Evolutionary conservation across 768 basidiomycete species (phyloP), one percentile per base, ranked within the genome.

Genomic region (Pulveroboletus sp.): DNA sequence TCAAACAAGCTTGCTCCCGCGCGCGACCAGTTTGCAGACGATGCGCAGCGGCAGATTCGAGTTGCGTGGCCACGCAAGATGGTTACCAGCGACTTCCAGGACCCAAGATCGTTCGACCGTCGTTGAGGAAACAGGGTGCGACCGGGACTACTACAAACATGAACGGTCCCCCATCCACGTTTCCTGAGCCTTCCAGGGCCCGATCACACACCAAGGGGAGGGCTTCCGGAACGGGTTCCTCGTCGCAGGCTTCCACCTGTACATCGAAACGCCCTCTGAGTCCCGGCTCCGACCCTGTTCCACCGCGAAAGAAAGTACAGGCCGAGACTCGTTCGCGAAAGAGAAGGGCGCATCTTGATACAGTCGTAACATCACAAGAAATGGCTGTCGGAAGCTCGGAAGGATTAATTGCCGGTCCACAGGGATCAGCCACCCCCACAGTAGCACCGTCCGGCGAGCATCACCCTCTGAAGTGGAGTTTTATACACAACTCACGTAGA

Each of bases 11-110:
- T 9, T 68, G 65, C 27, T 67, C 65, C 4, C 67, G 65, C 38
- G n/a, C 29, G 3, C 36, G n/a, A 30, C 65, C 67, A 4, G 36
- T 46, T 31, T 67, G 65, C 38, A 31, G 10, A 22, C 67, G 64
- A 24, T 68, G 65, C 43, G 34, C n/a, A 23, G 54, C 34, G 22
- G 22, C 31, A 12, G 51, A 23, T 5, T 2, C 2, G 6, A 6
- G 1, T 10, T 68, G 67, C 32, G 0, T 1, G n/a, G 24, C 14
- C 4, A 0, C 13, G 3, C 32, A 30, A 24, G 27, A 11, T 30
- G 57, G 56, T 24, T 67, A 62, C 22, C 55, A 65, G 29, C 54
- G 16, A 27, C 56, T 67, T 19, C 67, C 65, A 32, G n/a, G 45
- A 32, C 65, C 65, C 19, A 67, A 61, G 37, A 0, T 19, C 3